phyloP scores from a whole-genome alignment of 176 grass and related monocot species.

The Alloteropsis semialata region DNA sequence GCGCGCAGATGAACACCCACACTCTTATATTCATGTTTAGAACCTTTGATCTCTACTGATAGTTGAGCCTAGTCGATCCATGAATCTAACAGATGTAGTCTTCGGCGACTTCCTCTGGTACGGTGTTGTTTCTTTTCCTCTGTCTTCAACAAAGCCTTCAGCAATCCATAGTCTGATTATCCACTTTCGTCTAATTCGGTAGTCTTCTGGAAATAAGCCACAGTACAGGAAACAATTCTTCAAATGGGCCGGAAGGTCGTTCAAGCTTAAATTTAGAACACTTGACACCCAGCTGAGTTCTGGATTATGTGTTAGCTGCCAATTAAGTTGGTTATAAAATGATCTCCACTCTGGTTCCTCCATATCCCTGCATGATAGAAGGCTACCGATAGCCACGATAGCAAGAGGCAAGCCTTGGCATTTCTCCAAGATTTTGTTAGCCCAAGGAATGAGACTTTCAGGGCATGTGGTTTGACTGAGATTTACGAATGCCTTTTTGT shows the following conservation, averaged over 20 bases:
- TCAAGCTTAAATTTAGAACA: not conserved
- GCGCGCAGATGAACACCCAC: too few relatives aligned
- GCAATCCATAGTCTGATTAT: not conserved
- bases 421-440: not conserved
- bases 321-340: slow-evolving; percentile 2
- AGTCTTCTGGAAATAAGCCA: not conserved
- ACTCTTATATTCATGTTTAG: too few relatives aligned
- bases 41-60: too few relatives aligned
- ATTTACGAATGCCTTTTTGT: not conserved
- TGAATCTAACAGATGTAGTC: too few relatives aligned
- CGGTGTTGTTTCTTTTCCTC: not conserved
- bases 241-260: not conserved
- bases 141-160: not conserved
- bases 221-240: not conserved
- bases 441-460: not conserved
- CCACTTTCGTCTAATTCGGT: not conserved
- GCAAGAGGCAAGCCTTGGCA: not conserved
- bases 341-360: not conserved
- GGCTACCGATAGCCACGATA: not conserved
- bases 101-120: not conserved
- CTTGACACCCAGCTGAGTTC: not conserved
- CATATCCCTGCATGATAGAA: not conserved
- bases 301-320: not conserved
- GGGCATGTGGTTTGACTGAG: not conserved
- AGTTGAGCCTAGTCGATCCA: too few relatives aligned